phyloP scores from a whole-genome alignment of 1,284 basidiomycete genomes.

The Coniophora puteana region DNA sequence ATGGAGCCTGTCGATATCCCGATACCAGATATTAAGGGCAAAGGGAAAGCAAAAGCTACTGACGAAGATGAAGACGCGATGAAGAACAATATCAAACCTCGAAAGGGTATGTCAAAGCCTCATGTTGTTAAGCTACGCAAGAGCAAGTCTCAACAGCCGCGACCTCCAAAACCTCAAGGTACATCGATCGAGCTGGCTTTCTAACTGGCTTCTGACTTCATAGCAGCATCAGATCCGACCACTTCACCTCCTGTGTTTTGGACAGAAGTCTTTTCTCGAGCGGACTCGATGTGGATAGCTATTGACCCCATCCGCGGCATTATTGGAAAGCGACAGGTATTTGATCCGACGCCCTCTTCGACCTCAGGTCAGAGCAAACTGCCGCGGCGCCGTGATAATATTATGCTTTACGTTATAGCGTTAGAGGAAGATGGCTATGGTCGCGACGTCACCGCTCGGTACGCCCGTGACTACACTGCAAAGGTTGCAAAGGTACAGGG shows the following conservation, averaged over 20 bases:
- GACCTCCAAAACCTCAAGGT: slow-evolving; percentile 12
- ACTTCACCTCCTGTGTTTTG: slow-evolving; percentile 89
- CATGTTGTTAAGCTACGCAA: slow-evolving; percentile 43
- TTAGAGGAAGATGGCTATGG: slow-evolving; percentile 89
- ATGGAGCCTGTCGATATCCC: slow-evolving; percentile 37
- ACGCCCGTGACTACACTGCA: slow-evolving; percentile 80
- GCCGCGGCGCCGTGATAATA: slow-evolving; percentile 57
- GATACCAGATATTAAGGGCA: slow-evolving; percentile 20
- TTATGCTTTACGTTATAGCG: slow-evolving; percentile 91
- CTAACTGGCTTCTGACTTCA: slow-evolving; percentile 20
- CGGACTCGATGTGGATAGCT: slow-evolving; percentile 90
- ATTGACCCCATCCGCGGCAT: slow-evolving; percentile 85
- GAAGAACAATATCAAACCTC: slow-evolving; percentile 40
- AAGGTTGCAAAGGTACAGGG: slow-evolving; percentile 84
- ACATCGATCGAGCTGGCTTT: slow-evolving; percentile 11
- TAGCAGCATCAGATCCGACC: slow-evolving; percentile 46
- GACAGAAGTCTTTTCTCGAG: slow-evolving; percentile 95
- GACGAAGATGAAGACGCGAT: not conserved
- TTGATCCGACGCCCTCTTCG: slow-evolving; percentile 65
- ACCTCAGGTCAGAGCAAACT: slow-evolving; percentile 15
- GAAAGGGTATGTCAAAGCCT: no score
- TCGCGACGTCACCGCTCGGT: slow-evolving; percentile 72
- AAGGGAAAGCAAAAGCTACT: slow-evolving; percentile 20
- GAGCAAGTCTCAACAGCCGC: slow-evolving; percentile 34
- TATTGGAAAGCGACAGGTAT: slow-evolving; percentile 78